phyloP scores from a whole-genome alignment of 2,329 filamentous ascomycete genomes.

The Herpotrichia juniperi region DNA sequence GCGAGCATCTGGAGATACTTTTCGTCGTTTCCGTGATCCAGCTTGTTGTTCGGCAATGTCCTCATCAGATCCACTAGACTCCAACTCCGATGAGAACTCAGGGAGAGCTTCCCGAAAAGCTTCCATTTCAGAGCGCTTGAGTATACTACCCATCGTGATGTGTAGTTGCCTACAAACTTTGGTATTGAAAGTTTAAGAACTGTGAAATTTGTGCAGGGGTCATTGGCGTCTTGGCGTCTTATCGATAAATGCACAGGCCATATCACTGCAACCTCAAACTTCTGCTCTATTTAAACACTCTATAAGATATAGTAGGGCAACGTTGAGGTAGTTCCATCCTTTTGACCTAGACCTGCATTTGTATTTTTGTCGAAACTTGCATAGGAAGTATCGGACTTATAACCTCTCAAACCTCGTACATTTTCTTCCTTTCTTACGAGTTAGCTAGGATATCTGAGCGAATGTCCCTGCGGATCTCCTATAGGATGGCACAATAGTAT shows the following conservation, averaged over 20 bases:
- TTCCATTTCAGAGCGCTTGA: slow-evolving; percentile 1
- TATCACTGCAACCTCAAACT: neutral
- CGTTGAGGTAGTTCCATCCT: too few relatives aligned
- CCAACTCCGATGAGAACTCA: neutral
- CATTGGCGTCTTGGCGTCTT: slow-evolving; percentile 8
- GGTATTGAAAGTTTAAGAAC: neutral
- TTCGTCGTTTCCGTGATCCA: slow-evolving; percentile 45
- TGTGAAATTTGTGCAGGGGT: slow-evolving; percentile 27
- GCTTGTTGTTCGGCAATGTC: slow-evolving; percentile 35
- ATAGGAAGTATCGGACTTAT: too few relatives aligned
- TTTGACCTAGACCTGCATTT: too few relatives aligned
- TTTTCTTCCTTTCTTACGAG: too few relatives aligned
- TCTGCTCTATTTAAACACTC: neutral
- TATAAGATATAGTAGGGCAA: neutral
- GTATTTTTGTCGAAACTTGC: too few relatives aligned
- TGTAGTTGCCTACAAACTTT: neutral
- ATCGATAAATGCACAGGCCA: slow-evolving; percentile 29
- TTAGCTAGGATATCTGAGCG: too few relatives aligned
- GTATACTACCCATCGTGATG: neutral
- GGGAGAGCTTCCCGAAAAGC: neutral
- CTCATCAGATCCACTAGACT: slow-evolving; percentile 21
- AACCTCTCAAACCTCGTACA: too few relatives aligned
- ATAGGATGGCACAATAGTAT: too few relatives aligned
- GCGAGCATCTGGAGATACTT: slow-evolving; percentile 32
- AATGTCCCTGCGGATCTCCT: too few relatives aligned